A percentile compares a stretch with the other conserved stretches of the same genome.
These are phyloP conservation scores for Monascus purpureus DNA, from an alignment of 495 filamentous ascomycete genomes.

Conservation along the genomic window DNA sequence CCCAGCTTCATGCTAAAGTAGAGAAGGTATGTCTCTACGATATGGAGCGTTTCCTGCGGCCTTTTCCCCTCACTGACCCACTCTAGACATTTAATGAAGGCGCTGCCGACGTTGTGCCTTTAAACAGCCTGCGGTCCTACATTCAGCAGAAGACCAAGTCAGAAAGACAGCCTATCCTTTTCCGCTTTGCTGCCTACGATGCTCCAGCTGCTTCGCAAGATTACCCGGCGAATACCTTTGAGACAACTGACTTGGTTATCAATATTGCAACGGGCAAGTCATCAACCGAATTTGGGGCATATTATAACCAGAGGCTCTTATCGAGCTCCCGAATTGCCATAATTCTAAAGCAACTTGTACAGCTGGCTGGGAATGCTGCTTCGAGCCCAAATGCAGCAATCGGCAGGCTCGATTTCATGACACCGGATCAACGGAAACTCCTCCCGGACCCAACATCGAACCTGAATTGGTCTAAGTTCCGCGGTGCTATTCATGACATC, in stretches of 20 bases:
- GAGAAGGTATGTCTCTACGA: constrained; percentile 24
- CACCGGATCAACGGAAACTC: constrained; percentile 25
- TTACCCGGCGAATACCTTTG: constrained; percentile 30
- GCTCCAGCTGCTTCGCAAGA: constrained; percentile 32
- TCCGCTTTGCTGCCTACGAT: constrained; percentile 37
- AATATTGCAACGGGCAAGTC: constrained; percentile 19
- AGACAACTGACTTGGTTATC: constrained; percentile 33
- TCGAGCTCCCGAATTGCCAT: constrained; percentile 31
- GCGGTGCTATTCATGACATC: constrained; percentile 68
- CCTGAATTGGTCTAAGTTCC: constrained; percentile 71
- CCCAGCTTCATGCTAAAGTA: constrained; percentile 29
- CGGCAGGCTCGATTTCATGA: constrained; percentile 35
- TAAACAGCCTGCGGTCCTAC: constrained; percentile 28
- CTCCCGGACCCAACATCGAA: constrained; percentile 64
- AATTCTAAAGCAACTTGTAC: constrained; percentile 30
- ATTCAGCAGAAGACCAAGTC: constrained; percentile 32
- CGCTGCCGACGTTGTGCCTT: constrained; percentile 31
- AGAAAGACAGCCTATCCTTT: constrained; percentile 27
- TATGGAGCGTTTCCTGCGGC: neutral
- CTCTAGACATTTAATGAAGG: constrained; percentile 26
- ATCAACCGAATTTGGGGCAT: constrained; percentile 28
- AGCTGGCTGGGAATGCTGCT: constrained; percentile 29
- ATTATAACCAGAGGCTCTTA: constrained; percentile 39
- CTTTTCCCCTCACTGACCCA: constrained; percentile 1
- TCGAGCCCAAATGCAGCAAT: constrained; percentile 28